phyloP scores from a whole-genome alignment of 2,329 filamentous ascomycete genomes.

The Thelonectria rubi region DNA sequence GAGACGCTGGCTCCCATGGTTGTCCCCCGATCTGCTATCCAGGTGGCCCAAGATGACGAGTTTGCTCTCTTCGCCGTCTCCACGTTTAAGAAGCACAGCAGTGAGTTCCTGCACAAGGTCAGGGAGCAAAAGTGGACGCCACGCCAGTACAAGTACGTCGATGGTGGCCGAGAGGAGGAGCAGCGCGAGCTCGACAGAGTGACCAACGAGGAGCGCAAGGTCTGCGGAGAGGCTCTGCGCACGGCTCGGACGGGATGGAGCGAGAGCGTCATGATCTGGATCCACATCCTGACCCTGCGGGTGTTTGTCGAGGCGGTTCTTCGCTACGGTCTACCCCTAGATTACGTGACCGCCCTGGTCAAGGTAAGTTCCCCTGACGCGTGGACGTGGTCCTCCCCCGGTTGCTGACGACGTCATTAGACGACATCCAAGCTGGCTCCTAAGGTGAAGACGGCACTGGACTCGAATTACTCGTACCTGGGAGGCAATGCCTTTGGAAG shows the following conservation, averaged over 20 bases:
- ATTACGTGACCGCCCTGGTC: slow-evolving; percentile 86
- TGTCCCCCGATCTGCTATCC: slow-evolving; percentile 84
- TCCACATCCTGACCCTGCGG: slow-evolving; percentile 87
- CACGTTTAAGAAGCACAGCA: slow-evolving; percentile 89
- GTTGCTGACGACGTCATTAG: slow-evolving; percentile 56
- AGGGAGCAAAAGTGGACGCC: slow-evolving; percentile 95
- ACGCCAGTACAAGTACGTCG: slow-evolving; percentile 90
- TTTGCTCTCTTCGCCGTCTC: slow-evolving; percentile 90
- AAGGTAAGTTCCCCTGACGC: slow-evolving; percentile 70
- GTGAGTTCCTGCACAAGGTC: slow-evolving; percentile 91
- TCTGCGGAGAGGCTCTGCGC: slow-evolving; percentile 90
- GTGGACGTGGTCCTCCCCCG: background rate
- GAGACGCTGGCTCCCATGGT: slow-evolving; percentile 92
- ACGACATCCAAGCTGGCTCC: slow-evolving; percentile 83
- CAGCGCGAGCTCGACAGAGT: slow-evolving; percentile 85
- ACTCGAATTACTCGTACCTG: slow-evolving; percentile 87
- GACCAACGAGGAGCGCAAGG: slow-evolving; percentile 84
- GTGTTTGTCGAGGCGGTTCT: slow-evolving; percentile 99
- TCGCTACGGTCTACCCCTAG: slow-evolving; percentile 89
- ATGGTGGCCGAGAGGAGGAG: slow-evolving; percentile 90
- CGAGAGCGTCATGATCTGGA: slow-evolving; percentile 95
- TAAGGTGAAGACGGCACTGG: slow-evolving; percentile 81
- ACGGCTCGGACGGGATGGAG: slow-evolving; percentile 93
- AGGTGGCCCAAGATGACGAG: slow-evolving; percentile 87
- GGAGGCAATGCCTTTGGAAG: slow-evolving; percentile 93